A percentile compares a stretch with the other conserved stretches of the same genome.
Conservation (phyloP, 306 rosid genomes). For the Cicer arietinum region DNA sequence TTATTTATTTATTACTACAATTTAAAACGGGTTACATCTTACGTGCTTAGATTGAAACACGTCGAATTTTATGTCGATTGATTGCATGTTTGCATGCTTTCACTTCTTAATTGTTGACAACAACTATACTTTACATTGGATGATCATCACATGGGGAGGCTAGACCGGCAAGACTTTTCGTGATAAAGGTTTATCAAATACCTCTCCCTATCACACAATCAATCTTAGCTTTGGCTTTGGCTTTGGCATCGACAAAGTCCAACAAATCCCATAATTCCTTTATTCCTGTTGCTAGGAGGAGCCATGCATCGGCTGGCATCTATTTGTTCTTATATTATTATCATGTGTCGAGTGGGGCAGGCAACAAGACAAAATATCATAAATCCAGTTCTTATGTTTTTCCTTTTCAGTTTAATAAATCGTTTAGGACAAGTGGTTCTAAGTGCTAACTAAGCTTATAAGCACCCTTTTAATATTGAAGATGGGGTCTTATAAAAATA, state of each 20-base stretch:
- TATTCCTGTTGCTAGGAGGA: slow-evolving; percentile 23
- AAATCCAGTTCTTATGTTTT: slow-evolving; percentile 21
- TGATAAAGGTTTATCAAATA: slow-evolving; percentile 22
- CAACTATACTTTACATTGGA: slow-evolving; percentile 2
- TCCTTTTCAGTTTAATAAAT: background rate
- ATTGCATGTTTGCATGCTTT: background rate
- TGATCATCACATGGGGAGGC: slow-evolving; percentile 49
- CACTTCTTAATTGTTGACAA: slow-evolving; percentile 33
- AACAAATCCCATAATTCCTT: slow-evolving; percentile 34
- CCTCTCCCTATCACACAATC: background rate
- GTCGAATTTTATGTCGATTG: background rate
- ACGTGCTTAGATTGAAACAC: background rate
- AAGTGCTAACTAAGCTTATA: too few species aligned
- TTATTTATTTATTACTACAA: background rate
- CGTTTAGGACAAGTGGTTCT: background rate
- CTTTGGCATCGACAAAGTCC: background rate
- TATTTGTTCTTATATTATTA: background rate
- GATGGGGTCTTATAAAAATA: too few species aligned
- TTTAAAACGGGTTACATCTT: background rate
- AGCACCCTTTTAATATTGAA: too few species aligned
- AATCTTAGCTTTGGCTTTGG: background rate
- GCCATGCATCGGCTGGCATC: background rate
- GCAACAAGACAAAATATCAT: slow-evolving; percentile 27
- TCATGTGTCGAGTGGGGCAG: background rate
- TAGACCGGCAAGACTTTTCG: slow-evolving; percentile 34